Percentiles rank a stretch among this genome's conserved stretches.
Evolutionary conservation across 106 monocot species (phyloP).

Genomic region (Ottelia alismoides): DNA sequence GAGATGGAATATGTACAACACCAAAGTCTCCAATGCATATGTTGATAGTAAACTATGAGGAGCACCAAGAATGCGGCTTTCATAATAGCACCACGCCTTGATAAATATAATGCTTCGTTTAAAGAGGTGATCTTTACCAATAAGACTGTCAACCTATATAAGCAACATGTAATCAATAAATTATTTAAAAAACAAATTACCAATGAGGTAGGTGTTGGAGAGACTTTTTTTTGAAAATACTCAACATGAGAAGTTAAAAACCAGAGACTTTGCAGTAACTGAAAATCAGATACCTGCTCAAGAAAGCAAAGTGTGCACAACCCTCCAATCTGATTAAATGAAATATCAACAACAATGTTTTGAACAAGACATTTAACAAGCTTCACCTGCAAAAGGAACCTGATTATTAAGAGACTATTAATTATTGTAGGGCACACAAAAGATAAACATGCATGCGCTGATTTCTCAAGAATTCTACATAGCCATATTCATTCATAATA

Average conservation of each 20-base stretch:
- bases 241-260: not conserved
- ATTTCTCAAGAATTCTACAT: too few species aligned
- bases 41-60: constrained; percentile 89
- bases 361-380: constrained; percentile 89
- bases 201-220: too few species aligned
- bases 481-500: too few species aligned
- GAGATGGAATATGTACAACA: constrained; percentile 83
- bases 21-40: constrained; percentile 81
- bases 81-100: constrained; percentile 99
- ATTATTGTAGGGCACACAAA: too few species aligned
- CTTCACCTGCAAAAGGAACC: too few species aligned
- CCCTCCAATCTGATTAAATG: constrained; percentile 90
- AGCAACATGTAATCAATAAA: not conserved
- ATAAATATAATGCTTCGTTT: constrained; percentile 83
- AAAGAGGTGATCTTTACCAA: constrained; percentile 78
- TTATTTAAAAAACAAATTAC: not conserved
- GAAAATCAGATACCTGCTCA: too few species aligned
- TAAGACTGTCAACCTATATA: constrained; percentile 55
- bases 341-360: constrained; percentile 89
- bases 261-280: not conserved
- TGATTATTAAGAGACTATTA: too few species aligned
- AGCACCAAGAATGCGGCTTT: constrained; percentile 86
- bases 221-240: too few species aligned
- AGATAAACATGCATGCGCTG: too few species aligned
- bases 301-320: constrained; percentile 82